phyloP scores from a whole-genome alignment of 73 alveolate species.

The Stentor coeruleus region DNA sequence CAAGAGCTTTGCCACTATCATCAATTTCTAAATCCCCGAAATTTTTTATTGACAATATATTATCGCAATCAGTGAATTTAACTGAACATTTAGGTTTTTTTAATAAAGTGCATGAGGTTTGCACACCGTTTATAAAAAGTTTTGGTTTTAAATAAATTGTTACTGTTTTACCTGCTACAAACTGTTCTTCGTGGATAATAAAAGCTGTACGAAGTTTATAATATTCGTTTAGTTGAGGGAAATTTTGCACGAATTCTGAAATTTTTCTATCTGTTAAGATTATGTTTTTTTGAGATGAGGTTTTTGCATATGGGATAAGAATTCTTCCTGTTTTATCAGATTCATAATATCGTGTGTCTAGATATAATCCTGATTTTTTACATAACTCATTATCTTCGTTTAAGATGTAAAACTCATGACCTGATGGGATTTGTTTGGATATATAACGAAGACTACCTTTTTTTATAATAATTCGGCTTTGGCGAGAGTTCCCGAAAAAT shows the following conservation, averaged over 20 bases:
- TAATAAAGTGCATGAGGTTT: slow-evolving; percentile 44
- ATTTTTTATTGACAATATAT: slow-evolving; percentile 58
- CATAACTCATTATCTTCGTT: slow-evolving; percentile 75
- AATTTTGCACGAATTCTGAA: slow-evolving; percentile 68
- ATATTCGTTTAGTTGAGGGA: slow-evolving; percentile 50
- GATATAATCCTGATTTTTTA: slow-evolving; percentile 61
- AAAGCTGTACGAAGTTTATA: slow-evolving; percentile 62
- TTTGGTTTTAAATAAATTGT: slow-evolving; percentile 60
- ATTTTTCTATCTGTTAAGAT: slow-evolving; percentile 70
- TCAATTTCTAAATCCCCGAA: slow-evolving; percentile 54
- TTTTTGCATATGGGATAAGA: slow-evolving; percentile 59
- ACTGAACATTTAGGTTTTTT: slow-evolving; percentile 59
- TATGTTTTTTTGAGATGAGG: slow-evolving; percentile 43
- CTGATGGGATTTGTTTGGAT: slow-evolving; percentile 72
- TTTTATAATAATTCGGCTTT: slow-evolving; percentile 79
- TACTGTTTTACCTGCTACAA: slow-evolving; percentile 76
- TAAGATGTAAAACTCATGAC: slow-evolving; percentile 73
- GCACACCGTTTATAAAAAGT: slow-evolving; percentile 61
- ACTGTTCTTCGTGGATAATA: slow-evolving; percentile 46
- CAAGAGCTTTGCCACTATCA: slow-evolving; percentile 51
- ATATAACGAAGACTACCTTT: slow-evolving; percentile 78
- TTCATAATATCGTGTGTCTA: slow-evolving; percentile 55
- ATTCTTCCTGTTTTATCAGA: slow-evolving; percentile 73
- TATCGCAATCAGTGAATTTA: slow-evolving; percentile 56
- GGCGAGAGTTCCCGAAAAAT: slow-evolving; percentile 78